These are phyloP conservation scores for Groenewaldozyma salmanticensis DNA, from an alignment of 805 yeast species.

Conservation along the genomic window DNA sequence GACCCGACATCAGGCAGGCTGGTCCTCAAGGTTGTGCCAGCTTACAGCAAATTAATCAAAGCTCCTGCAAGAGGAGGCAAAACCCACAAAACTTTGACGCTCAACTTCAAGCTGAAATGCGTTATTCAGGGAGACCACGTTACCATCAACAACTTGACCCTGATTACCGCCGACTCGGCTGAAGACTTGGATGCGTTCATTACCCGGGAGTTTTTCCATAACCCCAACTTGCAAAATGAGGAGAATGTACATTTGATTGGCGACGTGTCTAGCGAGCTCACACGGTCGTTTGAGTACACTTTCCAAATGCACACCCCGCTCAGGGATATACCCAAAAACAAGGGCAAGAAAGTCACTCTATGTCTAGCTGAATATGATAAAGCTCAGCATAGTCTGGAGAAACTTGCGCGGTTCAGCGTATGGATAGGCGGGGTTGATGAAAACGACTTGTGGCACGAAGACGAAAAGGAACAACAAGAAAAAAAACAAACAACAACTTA, in stretches of 20 bases:
- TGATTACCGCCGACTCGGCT: conserved; percentile 21
- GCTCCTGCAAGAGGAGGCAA: conserved; percentile 8
- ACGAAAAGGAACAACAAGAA: no score
- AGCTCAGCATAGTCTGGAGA: conserved; percentile 23
- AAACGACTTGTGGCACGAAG: no score
- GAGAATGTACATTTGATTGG: conserved; percentile 30
- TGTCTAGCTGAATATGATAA: conserved; percentile 33
- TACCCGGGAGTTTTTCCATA: conserved; percentile 27
- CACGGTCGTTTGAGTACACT: conserved; percentile 8
- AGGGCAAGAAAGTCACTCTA: conserved; percentile 26
- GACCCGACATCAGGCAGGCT: conserved; percentile 13
- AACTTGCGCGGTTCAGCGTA: conserved; percentile 25
- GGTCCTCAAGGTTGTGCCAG: conserved; percentile 15
- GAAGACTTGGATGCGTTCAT: conserved; percentile 24
- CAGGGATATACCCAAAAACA: conserved; percentile 8
- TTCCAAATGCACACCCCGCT: conserved; percentile 3
- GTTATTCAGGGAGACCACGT: not conserved
- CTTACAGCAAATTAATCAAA: no score
- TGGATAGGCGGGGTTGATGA: conserved; percentile 27
- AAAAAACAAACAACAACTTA: no score
- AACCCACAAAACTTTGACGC: conserved; percentile 6
- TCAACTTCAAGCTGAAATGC: conserved; percentile 10
- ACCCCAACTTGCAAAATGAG: conserved; percentile 30
- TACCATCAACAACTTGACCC: conserved; percentile 24
- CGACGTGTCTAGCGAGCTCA: conserved; percentile 27